These are phyloP conservation scores for Oidiodendron maius DNA, from an alignment of 495 filamentous ascomycete species.

Conservation along the genomic window DNA sequence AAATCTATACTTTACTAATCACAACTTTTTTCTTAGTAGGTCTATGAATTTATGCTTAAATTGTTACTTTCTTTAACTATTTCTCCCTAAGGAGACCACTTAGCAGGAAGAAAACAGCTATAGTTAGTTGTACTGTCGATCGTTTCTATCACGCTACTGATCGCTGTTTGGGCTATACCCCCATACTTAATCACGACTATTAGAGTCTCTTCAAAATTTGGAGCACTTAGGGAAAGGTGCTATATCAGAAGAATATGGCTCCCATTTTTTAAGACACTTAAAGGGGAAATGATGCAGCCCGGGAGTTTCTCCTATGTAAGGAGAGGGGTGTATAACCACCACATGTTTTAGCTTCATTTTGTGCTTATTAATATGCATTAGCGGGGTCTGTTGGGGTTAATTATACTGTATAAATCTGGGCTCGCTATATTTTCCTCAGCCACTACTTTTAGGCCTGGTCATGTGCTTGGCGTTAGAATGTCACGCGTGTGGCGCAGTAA, in stretches of 20 bases:
- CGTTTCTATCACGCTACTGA: slow-evolving; percentile 17
- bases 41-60: slow-evolving; percentile 17
- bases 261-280: slow-evolving; percentile 17
- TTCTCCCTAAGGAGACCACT: no score
- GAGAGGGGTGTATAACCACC: slow-evolving; percentile 15
- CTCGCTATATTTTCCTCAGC: no score
- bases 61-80: no score
- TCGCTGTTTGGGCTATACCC: slow-evolving; percentile 19
- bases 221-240: slow-evolving; percentile 17
- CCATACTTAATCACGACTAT: slow-evolving; percentile 22
- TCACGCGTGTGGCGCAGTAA: slow-evolving; percentile 14
- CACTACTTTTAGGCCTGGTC: slow-evolving; percentile 11
- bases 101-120: slow-evolving; percentile 16
- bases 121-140: slow-evolving; percentile 16
- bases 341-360: slow-evolving; percentile 19
- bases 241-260: slow-evolving; percentile 20
- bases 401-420: slow-evolving; percentile 18
- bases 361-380: slow-evolving; percentile 19
- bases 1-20: no score
- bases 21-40: no score
- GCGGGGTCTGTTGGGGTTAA: slow-evolving; percentile 7
- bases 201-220: no score
- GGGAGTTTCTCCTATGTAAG: slow-evolving; percentile 18
- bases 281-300: slow-evolving; percentile 18
- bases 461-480: slow-evolving; percentile 14